Conservation (phyloP, 345 rosid species). For the Citrus hindsii region DNA sequence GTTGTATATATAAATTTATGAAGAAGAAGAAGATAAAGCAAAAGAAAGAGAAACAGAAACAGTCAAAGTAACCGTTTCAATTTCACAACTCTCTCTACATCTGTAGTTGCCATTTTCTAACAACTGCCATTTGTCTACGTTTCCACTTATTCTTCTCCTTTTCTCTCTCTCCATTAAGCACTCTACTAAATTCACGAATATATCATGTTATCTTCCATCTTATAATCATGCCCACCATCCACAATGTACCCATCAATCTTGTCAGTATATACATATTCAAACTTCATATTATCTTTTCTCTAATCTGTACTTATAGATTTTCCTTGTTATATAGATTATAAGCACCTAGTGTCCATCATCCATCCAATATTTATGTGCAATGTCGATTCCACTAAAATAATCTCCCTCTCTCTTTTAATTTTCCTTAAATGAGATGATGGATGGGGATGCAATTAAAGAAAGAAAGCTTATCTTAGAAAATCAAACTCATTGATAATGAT, state of each 20-base stretch:
- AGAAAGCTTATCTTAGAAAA: neutral
- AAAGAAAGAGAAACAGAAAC: neutral
- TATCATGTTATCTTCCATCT: no score
- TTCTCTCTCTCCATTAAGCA: neutral
- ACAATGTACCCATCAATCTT: neutral
- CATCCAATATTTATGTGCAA: neutral
- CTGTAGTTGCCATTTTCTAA: neutral
- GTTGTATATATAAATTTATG: no score
- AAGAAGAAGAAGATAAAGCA: neutral
- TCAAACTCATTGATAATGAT: neutral
- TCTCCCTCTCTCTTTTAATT: no score
- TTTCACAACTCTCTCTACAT: neutral
- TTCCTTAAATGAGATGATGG: neutral
- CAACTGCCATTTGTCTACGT: neutral
- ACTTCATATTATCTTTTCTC: no score
- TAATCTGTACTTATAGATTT: no score
- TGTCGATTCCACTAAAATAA: neutral
- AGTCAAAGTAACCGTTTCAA: slow-evolving; percentile 8
- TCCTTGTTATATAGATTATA: no score
- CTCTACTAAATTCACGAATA: no score
- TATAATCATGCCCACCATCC: no score
- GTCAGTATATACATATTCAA: neutral
- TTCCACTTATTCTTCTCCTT: neutral
- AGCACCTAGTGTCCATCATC: neutral
- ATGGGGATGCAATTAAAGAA: neutral